Base-by-base conservation (phyloP, 1,284 basidiomycete species). In the Austroboletus niveus region DNA sequence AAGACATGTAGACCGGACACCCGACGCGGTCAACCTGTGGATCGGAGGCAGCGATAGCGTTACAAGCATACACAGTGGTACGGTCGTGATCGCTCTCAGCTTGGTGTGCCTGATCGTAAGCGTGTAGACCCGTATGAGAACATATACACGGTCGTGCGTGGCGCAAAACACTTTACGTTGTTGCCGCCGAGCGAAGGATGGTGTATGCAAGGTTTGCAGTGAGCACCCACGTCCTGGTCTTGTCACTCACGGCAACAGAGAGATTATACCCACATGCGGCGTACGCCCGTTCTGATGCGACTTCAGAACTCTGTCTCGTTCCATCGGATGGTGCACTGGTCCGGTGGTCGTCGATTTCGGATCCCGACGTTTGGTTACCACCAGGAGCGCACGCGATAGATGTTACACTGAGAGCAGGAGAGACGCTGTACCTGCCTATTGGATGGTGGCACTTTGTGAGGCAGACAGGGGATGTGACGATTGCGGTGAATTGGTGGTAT, bases 11-110 rank as follows among this genome's bases (percentile, higher is more conserved):
- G 90, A 78, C 38, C 73, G 71, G 53, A 64, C 72, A 22, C 92
- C 93, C 0, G 94, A 96, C 60, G 93, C 92, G 4, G 91, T 93
- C 0, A 96, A 96, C 65, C 64, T 95, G 20, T 96, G 94, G 94
- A 89, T 96, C 45, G 94, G 93, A 9, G 80, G 89, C 59, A 75
- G 76, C 46, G 71, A 74, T 55, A 93, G 90, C 62, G 75, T 84
- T 8, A 95, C 94, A 0, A 92, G 87, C 50, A 79, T 95, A 43
- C 94, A 97, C 65, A 89, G 82, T 62, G 92, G 91, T 90, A 60
- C 45, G 73, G 52, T 35, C 0, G 9, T 8, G 7, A 22, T 7
- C 30, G 38, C 1, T 39, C 42, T 22, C 14, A 17, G 9, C 15
- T 42, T 40, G 15, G 7, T n/a, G 22, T 11, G 9, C 20, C 55